Evolutionary conservation across 2,329 filamentous ascomycete genomes (phyloP).

Genomic region (Fusarium sp.): DNA sequence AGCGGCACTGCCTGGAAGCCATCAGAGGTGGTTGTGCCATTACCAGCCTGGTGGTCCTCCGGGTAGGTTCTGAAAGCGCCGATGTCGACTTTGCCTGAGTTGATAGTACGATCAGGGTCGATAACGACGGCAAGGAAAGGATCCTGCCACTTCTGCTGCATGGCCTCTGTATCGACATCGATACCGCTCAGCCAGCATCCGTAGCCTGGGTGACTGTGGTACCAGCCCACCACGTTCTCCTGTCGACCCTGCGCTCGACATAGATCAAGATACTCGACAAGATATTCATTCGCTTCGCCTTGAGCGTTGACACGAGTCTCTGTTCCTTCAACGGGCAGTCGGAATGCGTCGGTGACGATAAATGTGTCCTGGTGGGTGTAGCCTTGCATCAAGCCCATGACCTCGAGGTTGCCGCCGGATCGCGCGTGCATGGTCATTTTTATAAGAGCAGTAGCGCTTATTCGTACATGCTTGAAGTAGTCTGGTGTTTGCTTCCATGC

Average conservation of each 20-base stretch:
- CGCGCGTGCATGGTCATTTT: slow-evolving; percentile 99
- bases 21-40: slow-evolving; percentile 51
- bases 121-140: slow-evolving; percentile 97
- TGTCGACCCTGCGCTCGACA: slow-evolving; percentile 79
- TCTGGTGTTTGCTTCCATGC: slow-evolving; percentile 84
- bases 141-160: slow-evolving; percentile 86
- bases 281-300: slow-evolving; percentile 95
- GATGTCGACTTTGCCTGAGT: slow-evolving; percentile 94
- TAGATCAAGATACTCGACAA: slow-evolving; percentile 83
- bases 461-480: slow-evolving; percentile 93
- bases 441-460: slow-evolving; percentile 91
- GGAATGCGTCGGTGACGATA: slow-evolving; percentile 93
- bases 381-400: slow-evolving; percentile 99
- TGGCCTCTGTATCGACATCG: slow-evolving; percentile 87
- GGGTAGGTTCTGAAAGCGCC: slow-evolving; percentile 95
- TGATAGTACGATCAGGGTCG: slow-evolving; percentile 94
- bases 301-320: slow-evolving; percentile 98
- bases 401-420: slow-evolving; percentile 89
- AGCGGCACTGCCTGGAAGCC: slow-evolving; percentile 84
- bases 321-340: slow-evolving; percentile 95
- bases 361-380: slow-evolving; percentile 88
- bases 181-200: slow-evolving; percentile 98
- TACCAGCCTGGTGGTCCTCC: slow-evolving; percentile 70
- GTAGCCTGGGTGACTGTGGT: slow-evolving; percentile 97
- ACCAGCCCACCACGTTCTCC: slow-evolving; percentile 98